Evolutionary conservation across 345 rosid species (phyloP).

Genomic region (Eucalyptus tenuipes): DNA sequence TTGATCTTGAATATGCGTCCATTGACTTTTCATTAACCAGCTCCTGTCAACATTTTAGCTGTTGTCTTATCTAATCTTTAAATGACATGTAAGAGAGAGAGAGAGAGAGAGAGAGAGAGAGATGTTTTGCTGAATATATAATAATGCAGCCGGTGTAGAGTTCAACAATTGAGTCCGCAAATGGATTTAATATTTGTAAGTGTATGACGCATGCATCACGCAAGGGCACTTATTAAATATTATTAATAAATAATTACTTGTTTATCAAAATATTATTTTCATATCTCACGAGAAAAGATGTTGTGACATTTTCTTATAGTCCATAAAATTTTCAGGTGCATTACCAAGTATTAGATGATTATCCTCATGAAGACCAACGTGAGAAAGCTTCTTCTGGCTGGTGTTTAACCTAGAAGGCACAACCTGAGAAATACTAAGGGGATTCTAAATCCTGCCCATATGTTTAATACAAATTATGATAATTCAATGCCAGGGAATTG

Average conservation of each 20-base stretch:
- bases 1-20: background rate
- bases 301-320: background rate
- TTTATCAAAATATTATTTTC: background rate
- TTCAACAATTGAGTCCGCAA: background rate
- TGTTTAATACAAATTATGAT: background rate
- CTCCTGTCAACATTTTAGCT: background rate
- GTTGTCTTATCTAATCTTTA: background rate
- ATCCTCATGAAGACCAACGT: background rate
- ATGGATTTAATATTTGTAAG: background rate
- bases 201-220: background rate
- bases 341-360: background rate
- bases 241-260: background rate
- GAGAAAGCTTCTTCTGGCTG: background rate
- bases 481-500: background rate
- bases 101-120: background rate
- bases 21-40: background rate
- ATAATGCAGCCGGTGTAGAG: background rate
- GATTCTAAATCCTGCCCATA: background rate
- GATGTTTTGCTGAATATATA: background rate
- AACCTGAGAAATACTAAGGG: background rate
- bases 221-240: background rate
- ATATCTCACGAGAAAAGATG: background rate
- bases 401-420: background rate
- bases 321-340: too few relatives aligned
- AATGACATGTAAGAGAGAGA: background rate